Base-by-base conservation (phyloP, 1,139 yeast species). In the Insectozyma bohioensis region DNA sequence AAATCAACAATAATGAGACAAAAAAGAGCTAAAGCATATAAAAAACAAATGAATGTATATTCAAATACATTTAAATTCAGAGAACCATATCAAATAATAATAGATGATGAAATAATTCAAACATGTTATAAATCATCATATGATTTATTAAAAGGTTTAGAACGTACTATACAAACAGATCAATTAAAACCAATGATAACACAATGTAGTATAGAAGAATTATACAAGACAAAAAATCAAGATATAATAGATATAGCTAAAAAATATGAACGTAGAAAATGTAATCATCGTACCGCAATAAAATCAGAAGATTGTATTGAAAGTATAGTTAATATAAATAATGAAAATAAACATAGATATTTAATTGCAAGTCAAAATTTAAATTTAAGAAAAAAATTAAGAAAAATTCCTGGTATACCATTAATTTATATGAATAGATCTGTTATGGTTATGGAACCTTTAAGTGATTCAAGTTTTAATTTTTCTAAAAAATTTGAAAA, bases 401-500 rank as follows among this genome's bases (percentile, higher is more conserved):
- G 97, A 45, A 65, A 65, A 20, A 69, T 88, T 11, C 95, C 98
- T 0, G 98, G 96, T 8, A 84, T 87, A 3, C 99, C 99, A 0
- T 60, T 92, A 45, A 66, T 90, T 6, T 88, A 85, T 56, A 79
- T 92, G 76, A 83, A 85, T 52, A 72, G 96, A 43, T 79, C 95
- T 1, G 98, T 94, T 14, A 85, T 92, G 92, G 81, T 92, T 27
- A 81, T 92, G 94, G 99, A 92, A 58, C 96, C 96, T 10, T 65
- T 90, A 45, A 84, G 95, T 32, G 75, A 74, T 28, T 85, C 85
- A 8, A 83, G 94, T 29, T 69, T 72, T 12, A 61, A 63, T 33
- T 75, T 71, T 21, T 79, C 85, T 26, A 60, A 61, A 26, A 51
- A 58, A 21, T 63, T 72, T 30, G 98, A 92, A 56, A 54, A 61